A percentile compares a stretch with the other conserved stretches of the same genome.
These are phyloP conservation scores for Sporothrix globosa DNA, from an alignment of 2,329 filamentous ascomycete genomes.

Conservation along the genomic window DNA sequence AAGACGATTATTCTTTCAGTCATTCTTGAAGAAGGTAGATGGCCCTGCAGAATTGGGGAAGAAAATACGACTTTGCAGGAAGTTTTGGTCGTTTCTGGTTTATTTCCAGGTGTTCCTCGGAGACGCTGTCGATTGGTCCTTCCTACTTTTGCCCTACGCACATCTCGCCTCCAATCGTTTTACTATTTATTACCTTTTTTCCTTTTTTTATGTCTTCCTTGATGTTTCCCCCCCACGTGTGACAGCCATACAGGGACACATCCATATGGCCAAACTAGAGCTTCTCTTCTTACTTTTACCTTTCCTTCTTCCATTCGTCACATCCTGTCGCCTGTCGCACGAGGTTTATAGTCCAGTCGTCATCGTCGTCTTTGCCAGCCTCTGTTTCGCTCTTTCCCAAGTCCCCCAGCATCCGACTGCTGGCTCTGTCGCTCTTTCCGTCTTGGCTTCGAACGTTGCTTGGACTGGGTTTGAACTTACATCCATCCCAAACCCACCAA, in stretches of 20 bases:
- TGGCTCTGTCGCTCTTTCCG: constrained; percentile 12
- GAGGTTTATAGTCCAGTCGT: constrained; percentile 12
- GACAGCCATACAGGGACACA: not conserved
- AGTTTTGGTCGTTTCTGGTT: not conserved
- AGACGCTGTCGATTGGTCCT: not conserved
- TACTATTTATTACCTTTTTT: not conserved
- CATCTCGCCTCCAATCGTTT: not conserved
- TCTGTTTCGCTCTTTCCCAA: constrained; percentile 17
- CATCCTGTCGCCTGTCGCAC: not conserved
- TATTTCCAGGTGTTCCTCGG: not conserved
- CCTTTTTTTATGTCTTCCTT: not conserved
- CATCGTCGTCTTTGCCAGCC: not conserved
- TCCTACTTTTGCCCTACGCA: not conserved
- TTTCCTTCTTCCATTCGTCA: constrained; percentile 1
- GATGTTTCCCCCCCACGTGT: not conserved
- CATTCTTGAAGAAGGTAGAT: no score
- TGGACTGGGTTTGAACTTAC: constrained; percentile 8
- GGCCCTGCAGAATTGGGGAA: constrained; percentile 26
- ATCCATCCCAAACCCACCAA: not conserved
- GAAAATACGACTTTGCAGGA: constrained; percentile 16
- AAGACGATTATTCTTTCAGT: not conserved
- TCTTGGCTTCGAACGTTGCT: constrained; percentile 10
- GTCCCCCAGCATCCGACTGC: not conserved
- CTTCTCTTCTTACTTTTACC: not conserved
- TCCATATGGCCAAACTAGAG: not conserved